A percentile compares a stretch with the other conserved stretches of the same genome.
Conservation (phyloP, 352 stramenopile species). For the Phytophthora hybrid region DNA sequence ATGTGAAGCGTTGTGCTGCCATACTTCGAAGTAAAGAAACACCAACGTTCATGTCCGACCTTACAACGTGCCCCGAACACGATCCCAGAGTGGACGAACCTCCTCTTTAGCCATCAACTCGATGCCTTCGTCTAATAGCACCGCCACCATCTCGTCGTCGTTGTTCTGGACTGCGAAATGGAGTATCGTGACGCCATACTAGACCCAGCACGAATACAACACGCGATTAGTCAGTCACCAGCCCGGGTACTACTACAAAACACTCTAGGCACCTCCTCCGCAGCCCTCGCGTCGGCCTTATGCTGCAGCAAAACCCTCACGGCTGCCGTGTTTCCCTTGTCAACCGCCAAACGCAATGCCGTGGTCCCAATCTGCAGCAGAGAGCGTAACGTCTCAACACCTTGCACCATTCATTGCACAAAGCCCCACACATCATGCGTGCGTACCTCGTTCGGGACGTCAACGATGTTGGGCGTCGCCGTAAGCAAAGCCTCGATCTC, state of each 20-base stretch:
- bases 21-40: slow-evolving; percentile 38
- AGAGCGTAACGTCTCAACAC: neutral
- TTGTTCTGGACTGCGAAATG: slow-evolving; percentile 74
- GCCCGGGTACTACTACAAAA: neutral
- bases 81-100: neutral
- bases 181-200: slow-evolving; percentile 64
- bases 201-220: neutral
- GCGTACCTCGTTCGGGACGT: neutral
- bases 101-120: slow-evolving; percentile 20
- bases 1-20: slow-evolving; percentile 78
- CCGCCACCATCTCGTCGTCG: slow-evolving; percentile 63
- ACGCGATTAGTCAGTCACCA: neutral
- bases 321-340: slow-evolving; percentile 4
- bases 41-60: too few relatives aligned
- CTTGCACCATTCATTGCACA: neutral
- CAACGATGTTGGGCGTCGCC: neutral
- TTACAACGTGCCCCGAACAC: too few relatives aligned
- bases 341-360: slow-evolving; percentile 3
- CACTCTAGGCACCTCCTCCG: neutral
- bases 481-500: neutral
- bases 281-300: neutral
- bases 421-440: neutral
- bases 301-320: neutral
- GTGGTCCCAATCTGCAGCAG: slow-evolving; percentile 1
- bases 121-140: slow-evolving; percentile 68